phyloP scores from a whole-genome alignment of 2,329 filamentous ascomycete genomes.

The Fusarium mundagurra region DNA sequence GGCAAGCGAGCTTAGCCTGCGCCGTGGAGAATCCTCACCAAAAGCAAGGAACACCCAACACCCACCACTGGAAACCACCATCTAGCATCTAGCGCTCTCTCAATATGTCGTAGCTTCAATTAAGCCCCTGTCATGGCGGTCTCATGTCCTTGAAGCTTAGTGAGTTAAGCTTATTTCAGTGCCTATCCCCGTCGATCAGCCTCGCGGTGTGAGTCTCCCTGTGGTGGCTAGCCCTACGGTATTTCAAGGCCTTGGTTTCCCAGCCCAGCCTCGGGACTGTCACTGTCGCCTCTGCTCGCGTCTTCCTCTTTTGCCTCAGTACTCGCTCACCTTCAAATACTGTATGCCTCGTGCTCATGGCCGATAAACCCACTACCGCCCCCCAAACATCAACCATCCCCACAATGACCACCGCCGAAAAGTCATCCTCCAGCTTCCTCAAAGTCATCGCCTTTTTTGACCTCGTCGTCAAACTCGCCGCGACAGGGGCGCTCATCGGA shows the following conservation, averaged over 20 bases:
- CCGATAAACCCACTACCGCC: slow-evolving; percentile 6
- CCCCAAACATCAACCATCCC: background rate
- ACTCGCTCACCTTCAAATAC: background rate
- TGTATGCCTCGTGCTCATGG: background rate
- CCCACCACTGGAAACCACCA: background rate
- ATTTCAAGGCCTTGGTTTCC: slow-evolving; percentile 14
- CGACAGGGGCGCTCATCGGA: slow-evolving; percentile 28
- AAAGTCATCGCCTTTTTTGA: slow-evolving; percentile 32
- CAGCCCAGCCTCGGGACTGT: background rate
- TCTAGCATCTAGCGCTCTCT: background rate
- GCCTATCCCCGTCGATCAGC: slow-evolving; percentile 2
- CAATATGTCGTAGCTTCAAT: slow-evolving; percentile 1
- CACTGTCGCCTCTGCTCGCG: background rate
- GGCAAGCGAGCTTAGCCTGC: background rate
- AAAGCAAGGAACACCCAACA: background rate
- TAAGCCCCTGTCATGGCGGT: slow-evolving; percentile 17
- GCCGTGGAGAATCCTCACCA: background rate
- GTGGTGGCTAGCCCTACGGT: slow-evolving; percentile 11
- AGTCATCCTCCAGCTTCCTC: slow-evolving; percentile 18
- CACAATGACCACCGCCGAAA: slow-evolving; percentile 13
- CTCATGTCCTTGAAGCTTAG: background rate
- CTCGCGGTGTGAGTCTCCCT: background rate
- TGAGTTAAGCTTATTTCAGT: slow-evolving; percentile 23
- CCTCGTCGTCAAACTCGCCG: slow-evolving; percentile 26
- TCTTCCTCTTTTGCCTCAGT: background rate